Evolutionary conservation across 768 basidiomycete species (phyloP).

Genomic region (Hygrocybe coccinea): DNA sequence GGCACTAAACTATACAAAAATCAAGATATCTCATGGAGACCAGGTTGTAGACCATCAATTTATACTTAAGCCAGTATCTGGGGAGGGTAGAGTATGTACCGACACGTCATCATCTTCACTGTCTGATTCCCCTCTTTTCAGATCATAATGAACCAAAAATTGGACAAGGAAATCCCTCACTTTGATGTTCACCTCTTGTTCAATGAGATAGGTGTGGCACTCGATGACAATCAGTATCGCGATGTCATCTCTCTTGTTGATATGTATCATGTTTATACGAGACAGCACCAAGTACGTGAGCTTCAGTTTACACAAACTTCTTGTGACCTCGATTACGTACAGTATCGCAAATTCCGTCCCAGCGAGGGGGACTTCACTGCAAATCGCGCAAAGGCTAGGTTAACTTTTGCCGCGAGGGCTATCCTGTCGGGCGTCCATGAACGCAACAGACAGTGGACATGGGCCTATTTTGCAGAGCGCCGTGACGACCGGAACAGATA

Average conservation of each 20-base stretch:
- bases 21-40: slow-evolving; percentile 43
- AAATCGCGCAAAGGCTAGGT: slow-evolving; percentile 62
- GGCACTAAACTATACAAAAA: not conserved
- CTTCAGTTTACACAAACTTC: not conserved
- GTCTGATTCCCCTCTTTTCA: slow-evolving; percentile 24
- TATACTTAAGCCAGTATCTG: slow-evolving; percentile 91
- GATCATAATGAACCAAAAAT: slow-evolving; percentile 79
- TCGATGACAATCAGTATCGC: slow-evolving; percentile 93
- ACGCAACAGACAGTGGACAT: slow-evolving; percentile 80
- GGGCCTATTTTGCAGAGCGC: slow-evolving; percentile 84
- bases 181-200: slow-evolving; percentile 86
- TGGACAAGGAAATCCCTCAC: slow-evolving; percentile 68
- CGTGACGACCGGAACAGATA: slow-evolving; percentile 84
- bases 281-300: slow-evolving; percentile 64
- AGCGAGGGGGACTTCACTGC: slow-evolving; percentile 50
- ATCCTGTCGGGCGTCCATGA: slow-evolving; percentile 82
- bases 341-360: slow-evolving; percentile 85
- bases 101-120: slow-evolving; percentile 4
- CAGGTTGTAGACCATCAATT: slow-evolving; percentile 75
- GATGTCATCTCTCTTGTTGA: slow-evolving; percentile 90
- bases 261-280: slow-evolving; percentile 93
- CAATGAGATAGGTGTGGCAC: slow-evolving; percentile 85
- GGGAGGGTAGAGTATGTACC: slow-evolving; percentile 75
- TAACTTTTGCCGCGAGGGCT: slow-evolving; percentile 74
- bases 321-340: slow-evolving; percentile 14